These are phyloP conservation scores for Neoascochyta sp. DNA, from an alignment of 2,329 filamentous ascomycete species.

Conservation along the genomic window DNA sequence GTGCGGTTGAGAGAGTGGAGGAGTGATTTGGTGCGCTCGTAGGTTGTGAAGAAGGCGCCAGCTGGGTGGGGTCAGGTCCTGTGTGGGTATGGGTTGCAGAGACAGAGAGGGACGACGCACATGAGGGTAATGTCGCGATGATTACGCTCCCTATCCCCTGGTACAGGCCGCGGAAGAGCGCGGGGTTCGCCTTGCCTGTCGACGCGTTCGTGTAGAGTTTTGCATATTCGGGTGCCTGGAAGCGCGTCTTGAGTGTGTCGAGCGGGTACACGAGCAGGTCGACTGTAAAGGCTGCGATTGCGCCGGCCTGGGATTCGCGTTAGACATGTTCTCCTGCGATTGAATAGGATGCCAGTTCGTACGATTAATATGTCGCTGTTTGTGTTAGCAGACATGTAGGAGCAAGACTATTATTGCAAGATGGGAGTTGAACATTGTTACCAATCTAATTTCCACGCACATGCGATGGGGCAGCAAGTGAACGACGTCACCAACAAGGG, in stretches of 20 bases:
- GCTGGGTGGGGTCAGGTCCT: constrained; percentile 46
- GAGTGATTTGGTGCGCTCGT: constrained; percentile 69
- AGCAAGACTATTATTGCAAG: no score
- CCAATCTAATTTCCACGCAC: no score
- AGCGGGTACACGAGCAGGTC: constrained; percentile 83
- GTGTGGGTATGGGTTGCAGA: background rate
- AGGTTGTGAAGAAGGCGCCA: constrained; percentile 85
- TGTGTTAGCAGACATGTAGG: constrained; percentile 40
- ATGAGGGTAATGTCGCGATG: constrained; percentile 82
- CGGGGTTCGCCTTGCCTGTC: constrained; percentile 52
- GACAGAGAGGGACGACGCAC: constrained; percentile 41
- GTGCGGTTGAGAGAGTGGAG: constrained; percentile 52
- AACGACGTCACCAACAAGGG: constrained; percentile 19
- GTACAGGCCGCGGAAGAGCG: constrained; percentile 71
- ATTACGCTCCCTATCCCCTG: constrained; percentile 85
- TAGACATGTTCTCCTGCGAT: background rate
- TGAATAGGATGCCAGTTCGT: constrained; percentile 23
- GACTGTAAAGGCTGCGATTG: constrained; percentile 78
- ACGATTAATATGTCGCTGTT: constrained; percentile 58
- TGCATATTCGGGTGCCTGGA: constrained; percentile 74
- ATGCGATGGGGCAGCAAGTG: no score
- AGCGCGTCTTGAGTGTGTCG: constrained; percentile 83
- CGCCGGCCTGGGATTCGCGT: constrained; percentile 63
- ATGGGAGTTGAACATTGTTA: no score
- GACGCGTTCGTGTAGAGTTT: constrained; percentile 60